Base-by-base conservation (phyloP, 169 alveolate genomes). In the Fabrea salina region DNA sequence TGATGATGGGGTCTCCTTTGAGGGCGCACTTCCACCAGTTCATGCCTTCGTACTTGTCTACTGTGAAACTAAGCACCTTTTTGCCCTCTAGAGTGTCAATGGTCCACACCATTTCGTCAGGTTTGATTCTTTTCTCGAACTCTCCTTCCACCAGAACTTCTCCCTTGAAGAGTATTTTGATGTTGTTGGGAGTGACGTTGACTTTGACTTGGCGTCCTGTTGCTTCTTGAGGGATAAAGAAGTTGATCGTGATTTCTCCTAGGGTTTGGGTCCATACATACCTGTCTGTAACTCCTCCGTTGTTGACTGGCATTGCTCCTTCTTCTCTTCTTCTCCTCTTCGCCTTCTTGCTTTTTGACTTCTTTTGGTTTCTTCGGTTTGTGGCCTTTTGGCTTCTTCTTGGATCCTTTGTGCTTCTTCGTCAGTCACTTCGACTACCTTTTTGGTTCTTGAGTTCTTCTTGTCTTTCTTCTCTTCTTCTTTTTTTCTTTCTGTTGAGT, bases 11-110 rank as follows among this genome's bases (percentile, higher is more conserved):
- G 82, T 95, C 98, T 16, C 99, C 99, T 74, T 93, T 94, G 49
- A 97, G 78, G 6, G 94, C 99, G 33, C 98, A 91, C 25, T 96
- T 81, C 99, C 99, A 97, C 99, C 99, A 98, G 68, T 94, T 92
- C 97, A 93, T 92, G 13, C 79, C 86, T 78, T 97, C 97, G 49
- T 80, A 84, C 83, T 98, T 98, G 56, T 95, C 98, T 39, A 98
- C 82, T 35, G 94, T 90, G 22, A 98, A 76, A 54, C 93, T 96
- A 19, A 97, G 85, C 11, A 91, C 51, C 44, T 82, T 85, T 67
- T 86, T 89, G 35, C 93, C 92, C 64, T 96, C 99, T 8, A 82
- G 66, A 50, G 76, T 86, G 19, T 66, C 79, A 50, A 94, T 97
- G 74, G 97, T 68, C 99, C 99, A 98, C 66, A 97, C 77, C 50